Base-by-base conservation (phyloP, 495 filamentous ascomycete genomes). In the Stereocaulon alpinum region DNA sequence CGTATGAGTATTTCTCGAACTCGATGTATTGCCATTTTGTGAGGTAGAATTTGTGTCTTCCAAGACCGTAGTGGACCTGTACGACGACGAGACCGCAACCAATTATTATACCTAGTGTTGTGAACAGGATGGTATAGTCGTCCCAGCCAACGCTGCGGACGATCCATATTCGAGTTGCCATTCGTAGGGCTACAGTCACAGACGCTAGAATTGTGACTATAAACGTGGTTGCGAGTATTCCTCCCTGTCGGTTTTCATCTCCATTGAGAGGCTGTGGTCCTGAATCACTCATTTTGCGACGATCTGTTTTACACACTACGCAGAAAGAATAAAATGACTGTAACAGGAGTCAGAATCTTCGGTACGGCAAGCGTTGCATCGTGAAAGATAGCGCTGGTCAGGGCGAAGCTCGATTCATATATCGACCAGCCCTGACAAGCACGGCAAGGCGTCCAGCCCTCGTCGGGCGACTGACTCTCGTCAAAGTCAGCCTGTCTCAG, bases 21-120 rank as follows among this genome's bases (percentile, higher is more conserved):
- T 65, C 56, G 5, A 41, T 30, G n/a, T 30, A 48, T 40, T 65
- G 60, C 30, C 29, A 43, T 22, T 56, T 3, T 20, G 15, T 52
- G 15, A 65, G 47, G 24, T 60, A 56, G 30, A 43, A 53, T 6
- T 29, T 20, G 6, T 45, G 63, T 55, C 63, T 56, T 11, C 63
- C 63, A 37, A 57, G 56, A 1, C 60, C 63, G n/a, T 65, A 62
- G 32, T 56, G 43, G 30, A 63, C 9, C 40, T 62, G 17, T 3
- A 53, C 32, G n/a, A 42, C 6, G 20, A 44, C 56, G 11, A 65
- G 51, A 20, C 43, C 60, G 0, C 27, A 11, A n/a, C 56, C 60
- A 14, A 65, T 56, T 3, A 50, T 40, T 0, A 47, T 53, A 42
- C 47, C 63, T 5, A 56, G 41, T n/a, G 6, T 45, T 51, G 61